These are phyloP conservation scores for Carex pumila DNA, from an alignment of 176 grass and related monocot genomes.

Conservation along the genomic window DNA sequence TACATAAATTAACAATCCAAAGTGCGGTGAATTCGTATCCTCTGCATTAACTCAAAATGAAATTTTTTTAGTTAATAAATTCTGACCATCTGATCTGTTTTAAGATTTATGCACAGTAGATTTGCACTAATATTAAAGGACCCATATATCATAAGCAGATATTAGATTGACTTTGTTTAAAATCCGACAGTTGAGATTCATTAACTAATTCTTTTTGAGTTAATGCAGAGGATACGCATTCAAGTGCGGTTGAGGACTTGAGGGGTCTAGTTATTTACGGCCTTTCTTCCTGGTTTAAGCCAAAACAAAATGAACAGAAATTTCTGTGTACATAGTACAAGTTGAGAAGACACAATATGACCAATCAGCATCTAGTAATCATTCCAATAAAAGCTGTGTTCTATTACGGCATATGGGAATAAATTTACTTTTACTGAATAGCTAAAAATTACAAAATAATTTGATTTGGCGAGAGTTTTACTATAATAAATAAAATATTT, in stretches of 20 bases:
- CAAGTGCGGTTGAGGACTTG: background rate
- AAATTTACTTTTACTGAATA: too few relatives aligned
- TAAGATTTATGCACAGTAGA: too few relatives aligned
- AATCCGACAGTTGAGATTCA: too few relatives aligned
- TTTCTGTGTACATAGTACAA: background rate
- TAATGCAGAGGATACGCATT: too few relatives aligned
- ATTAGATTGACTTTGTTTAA: too few relatives aligned
- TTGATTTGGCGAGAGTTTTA: background rate
- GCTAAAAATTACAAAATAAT: background rate
- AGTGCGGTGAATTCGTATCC: background rate
- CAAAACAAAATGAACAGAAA: background rate
- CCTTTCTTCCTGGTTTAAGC: background rate
- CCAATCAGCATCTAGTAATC: background rate
- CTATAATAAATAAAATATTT: background rate
- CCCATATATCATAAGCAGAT: too few relatives aligned
- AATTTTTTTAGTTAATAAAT: too few relatives aligned
- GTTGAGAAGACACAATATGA: background rate
- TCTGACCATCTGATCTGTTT: too few relatives aligned
- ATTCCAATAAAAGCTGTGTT: background rate
- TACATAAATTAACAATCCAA: background rate
- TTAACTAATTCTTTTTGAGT: too few relatives aligned
- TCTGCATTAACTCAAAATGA: too few relatives aligned
- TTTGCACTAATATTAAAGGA: too few relatives aligned
- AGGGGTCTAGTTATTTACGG: background rate
- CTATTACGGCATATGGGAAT: background rate